phyloP scores from a whole-genome alignment of 2,329 filamentous ascomycete genomes.

The Calonectria naviculata region DNA sequence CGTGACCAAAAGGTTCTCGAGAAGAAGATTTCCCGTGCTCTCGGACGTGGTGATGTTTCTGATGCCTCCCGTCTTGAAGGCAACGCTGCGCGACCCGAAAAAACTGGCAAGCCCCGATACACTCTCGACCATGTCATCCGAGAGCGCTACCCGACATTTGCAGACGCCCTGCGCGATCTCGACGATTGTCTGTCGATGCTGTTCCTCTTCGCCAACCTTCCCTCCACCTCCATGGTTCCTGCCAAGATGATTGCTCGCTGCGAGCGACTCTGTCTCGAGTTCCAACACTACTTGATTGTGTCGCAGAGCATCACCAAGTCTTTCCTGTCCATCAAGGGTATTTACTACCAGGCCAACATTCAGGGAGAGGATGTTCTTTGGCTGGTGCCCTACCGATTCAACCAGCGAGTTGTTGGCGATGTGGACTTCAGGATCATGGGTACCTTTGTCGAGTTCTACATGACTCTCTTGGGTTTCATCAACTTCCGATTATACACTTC shows the following conservation, averaged over 20 bases:
- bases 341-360: conserved; percentile 98
- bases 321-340: conserved; percentile 98
- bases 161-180: conserved; percentile 91
- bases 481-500: conserved; percentile 96
- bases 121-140: conserved; percentile 97
- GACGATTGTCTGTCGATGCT: conserved; percentile 98
- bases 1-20: conserved; percentile 96
- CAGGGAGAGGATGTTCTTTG: conserved; percentile 97
- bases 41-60: conserved; percentile 90
- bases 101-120: conserved; percentile 89
- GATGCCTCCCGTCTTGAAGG: conserved; percentile 88
- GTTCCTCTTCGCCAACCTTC: conserved; percentile 96
- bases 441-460: conserved; percentile 99
- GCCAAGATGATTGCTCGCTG: conserved; percentile 96
- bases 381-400: conserved; percentile 98
- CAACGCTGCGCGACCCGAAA: conserved; percentile 89
- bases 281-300: conserved; percentile 96
- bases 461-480: conserved; percentile 93
- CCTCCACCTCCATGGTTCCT: conserved; percentile 88
- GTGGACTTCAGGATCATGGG: conserved; percentile 99
- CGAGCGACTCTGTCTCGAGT: conserved; percentile 92
- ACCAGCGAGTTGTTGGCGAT: conserved; percentile 92
- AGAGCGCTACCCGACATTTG: conserved; percentile 97
- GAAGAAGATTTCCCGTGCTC: conserved; percentile 95
- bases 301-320: conserved; percentile 94